Conservation (phyloP, 2,329 filamentous ascomycete species). For the Aspergillus sp. region DNA sequence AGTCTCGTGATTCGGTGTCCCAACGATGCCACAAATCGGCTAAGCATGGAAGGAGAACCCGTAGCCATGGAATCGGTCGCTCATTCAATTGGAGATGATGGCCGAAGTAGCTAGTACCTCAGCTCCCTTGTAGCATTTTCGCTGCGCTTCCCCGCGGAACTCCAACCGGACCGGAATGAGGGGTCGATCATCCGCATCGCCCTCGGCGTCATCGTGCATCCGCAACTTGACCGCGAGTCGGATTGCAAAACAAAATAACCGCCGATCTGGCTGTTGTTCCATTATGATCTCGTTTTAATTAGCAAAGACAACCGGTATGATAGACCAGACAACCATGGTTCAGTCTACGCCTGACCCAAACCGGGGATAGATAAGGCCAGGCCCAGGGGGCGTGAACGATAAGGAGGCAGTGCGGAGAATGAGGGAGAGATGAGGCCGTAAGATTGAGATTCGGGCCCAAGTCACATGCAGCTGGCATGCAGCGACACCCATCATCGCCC, state of each 20-base stretch:
- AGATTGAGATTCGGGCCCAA: constrained; percentile 12
- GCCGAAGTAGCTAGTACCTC: not conserved
- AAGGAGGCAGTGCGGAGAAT: constrained; percentile 34
- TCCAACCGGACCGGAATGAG: constrained; percentile 3
- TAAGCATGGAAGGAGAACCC: not conserved
- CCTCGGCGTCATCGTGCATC: constrained; percentile 6
- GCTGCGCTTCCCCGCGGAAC: not conserved
- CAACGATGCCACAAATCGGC: not conserved
- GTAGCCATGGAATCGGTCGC: not conserved
- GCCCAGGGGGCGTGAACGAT: constrained; percentile 3
- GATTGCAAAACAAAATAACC: not conserved
- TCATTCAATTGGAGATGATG: not conserved
- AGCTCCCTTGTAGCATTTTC: too few species aligned
- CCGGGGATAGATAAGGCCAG: constrained; percentile 1
- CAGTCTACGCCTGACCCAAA: not conserved
- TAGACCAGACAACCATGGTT: not conserved
- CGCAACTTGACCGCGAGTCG: not conserved
- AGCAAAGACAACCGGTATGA: not conserved
- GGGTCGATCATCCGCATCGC: constrained; percentile 7
- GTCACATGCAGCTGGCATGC: constrained; percentile 27
- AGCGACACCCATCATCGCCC: not conserved
- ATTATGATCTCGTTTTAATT: not conserved
- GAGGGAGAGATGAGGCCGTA: not conserved
- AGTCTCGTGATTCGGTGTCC: not conserved
- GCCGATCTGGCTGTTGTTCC: not conserved